Evolutionary conservation across 106 monocot species (phyloP), one percentile per base, ranked within the genome.

Genomic region (Phalaenopsis aphrodite): DNA sequence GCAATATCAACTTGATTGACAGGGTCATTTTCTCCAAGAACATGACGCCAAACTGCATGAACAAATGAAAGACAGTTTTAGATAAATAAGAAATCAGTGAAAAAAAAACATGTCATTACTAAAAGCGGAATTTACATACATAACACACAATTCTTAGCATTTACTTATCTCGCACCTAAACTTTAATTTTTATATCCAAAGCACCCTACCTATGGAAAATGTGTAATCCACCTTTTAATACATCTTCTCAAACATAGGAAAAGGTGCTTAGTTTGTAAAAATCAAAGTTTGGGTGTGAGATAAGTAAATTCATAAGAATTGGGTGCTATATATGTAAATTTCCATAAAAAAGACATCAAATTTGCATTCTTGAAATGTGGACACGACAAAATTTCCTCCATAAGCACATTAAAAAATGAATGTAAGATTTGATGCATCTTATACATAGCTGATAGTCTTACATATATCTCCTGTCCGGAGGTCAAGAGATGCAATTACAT

Each of bases 401-500:
- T 6, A 74, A 45, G 8, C 74, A 45, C n/a, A 43, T 43, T 6
- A 45, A 74, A 43, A 42, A 76, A 47, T 23, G 8, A 76, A 49
- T 42, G 18, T 39, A 69, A 69, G 39, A 39, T 38, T 69, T 52
- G 21, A 15, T 18, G 45, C 3, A 74, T 19, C 18, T 71, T 74
- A 18, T 74, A 43, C 18, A 74, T 7, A 8, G 43, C 42, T 43
- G 43, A 77, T 45, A 79, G 1, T 43, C 99, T 85, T 79, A 99
- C 99, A 93, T 81, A 99, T 91, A 73, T 86, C 91, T 46, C 99
- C 99, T 30, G 88, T 91, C 15, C 99, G 91, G 64, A 99, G 92
- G 86, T 99, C 99, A 80, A 99, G 92, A 75, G 95, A 99, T 49
- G 95, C 95, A 80, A 99, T 87, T 52, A 86, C 91, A 84, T 99